Base-by-base conservation (phyloP, 257 asterid genomes). In the Salvia hispanica region DNA sequence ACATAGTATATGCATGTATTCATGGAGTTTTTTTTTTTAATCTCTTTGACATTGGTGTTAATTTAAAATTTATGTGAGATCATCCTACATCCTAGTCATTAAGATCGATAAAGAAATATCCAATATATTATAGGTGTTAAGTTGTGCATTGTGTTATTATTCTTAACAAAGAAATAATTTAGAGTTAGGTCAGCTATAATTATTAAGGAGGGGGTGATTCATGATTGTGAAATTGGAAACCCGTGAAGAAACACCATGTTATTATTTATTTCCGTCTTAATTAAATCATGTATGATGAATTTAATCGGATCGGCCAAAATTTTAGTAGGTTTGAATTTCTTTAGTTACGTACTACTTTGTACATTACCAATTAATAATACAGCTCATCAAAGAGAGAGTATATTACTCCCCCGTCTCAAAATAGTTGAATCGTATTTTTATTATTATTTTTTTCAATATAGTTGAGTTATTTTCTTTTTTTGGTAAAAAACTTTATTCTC, bases 281-380 rank as follows among this genome's bases (percentile, higher is more conserved):
- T n/a, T n/a, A 39, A 15, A 15, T 9, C 2, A 15, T 50, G 6
- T 40, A 37, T 34, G n/a, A 10, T 46, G 40, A 50, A 70, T 61
- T 39, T 21, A 46, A 55, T 34, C 46, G 66, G 3, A 6, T 46
- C 18, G 11, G 7, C 48, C 46, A 50, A 61, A 52, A 52, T 71
- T 28, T 13, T 72, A 53, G 74, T 58, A 60, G 77, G 76, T 76
- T 76, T 58, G 80, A 76, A 65, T 42, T 71, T 75, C 66, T 34
- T 3, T 33, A 6, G 28, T 58, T 44, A 44, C 33, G n/a, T 39
- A 62, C 13, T 39, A 62, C 13, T 21, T 36, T 48, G 45, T 48
- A 25, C 55, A 58, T 37, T 58, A 18, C n/a, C 37, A 59, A n/a
- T n/a, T n/a, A n/a, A 18, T 9, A 60, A 59, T 57, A 34, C 34